Evolutionary conservation across 345 rosid genomes (phyloP), one percentile per base, ranked within the genome.

Genomic region (Limnanthes douglasii): DNA sequence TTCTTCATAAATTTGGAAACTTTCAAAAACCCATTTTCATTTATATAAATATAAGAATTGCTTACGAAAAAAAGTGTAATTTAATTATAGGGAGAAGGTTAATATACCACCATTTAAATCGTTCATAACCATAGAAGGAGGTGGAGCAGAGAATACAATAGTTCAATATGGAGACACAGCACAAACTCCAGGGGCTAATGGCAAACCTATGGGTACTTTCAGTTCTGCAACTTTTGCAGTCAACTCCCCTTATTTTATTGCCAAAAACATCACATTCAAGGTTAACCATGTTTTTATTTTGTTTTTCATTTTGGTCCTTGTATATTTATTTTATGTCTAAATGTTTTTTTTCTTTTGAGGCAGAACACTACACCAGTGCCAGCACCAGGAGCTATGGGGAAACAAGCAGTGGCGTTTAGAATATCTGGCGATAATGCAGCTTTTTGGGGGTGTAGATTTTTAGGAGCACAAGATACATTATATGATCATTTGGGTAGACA

Each of bases 151-250:
- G 19, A 70, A 62, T 30, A 84, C 98, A 24, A 68, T 61, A 6
- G 79, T 90, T 34, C 70, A 90, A 59, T 84, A 95, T 95, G 94
- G 94, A 37, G 98, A 90, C 70, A 90, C 85, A 0, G 98, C 98
- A 39, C 73, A 83, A 50, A 84, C 76, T 10, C 81, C 57, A 1
- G 98, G 84, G 4, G 37, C 78, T 2, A 68, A 7, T 43, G 94
- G 98, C 7, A 62, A 47, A 8, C 95, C 78, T 2, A 26, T 80
- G 55, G 98, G 98, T 5, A 84, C 94, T 1, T 77, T 36, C 52
- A 39, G 17, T 33, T 90, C 98, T n/a, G 98, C 98, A 25, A 79
- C 98, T 16, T 90, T 90, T 41, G 85, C 85, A 3, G 94, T 90
- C 7, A 84, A 84, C 37, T 62, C 98, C 4, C 82, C 75, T 25